phyloP scores from a whole-genome alignment of 2,329 filamentous ascomycete genomes.

The Xylaria sp. region DNA sequence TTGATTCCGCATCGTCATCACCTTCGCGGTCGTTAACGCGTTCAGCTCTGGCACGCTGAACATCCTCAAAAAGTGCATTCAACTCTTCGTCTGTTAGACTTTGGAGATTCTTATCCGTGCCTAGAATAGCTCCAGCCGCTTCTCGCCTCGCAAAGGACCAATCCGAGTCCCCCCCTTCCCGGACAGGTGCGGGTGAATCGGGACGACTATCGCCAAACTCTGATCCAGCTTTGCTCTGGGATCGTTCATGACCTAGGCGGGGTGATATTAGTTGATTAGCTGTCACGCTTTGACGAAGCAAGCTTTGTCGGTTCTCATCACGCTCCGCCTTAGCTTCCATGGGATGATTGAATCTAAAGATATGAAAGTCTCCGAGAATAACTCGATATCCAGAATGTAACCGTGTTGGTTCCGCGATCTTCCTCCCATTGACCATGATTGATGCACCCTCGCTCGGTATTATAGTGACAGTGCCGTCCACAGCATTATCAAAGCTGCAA shows the following conservation, averaged over 20 bases:
- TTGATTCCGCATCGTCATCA: slow-evolving; percentile 90
- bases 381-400: slow-evolving; percentile 93
- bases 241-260: slow-evolving; percentile 78
- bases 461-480: slow-evolving; percentile 91
- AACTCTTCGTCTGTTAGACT: slow-evolving; percentile 93
- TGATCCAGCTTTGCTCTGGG: slow-evolving; percentile 80
- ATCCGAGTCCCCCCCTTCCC: slow-evolving; percentile 82
- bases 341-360: slow-evolving; percentile 98
- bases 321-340: slow-evolving; percentile 94
- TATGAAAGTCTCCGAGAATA: slow-evolving; percentile 97
- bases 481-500: slow-evolving; percentile 87
- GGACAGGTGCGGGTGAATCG: slow-evolving; percentile 79
- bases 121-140: slow-evolving; percentile 89
- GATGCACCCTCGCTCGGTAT: slow-evolving; percentile 90
- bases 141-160: slow-evolving; percentile 95
- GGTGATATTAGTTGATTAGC: slow-evolving; percentile 67
- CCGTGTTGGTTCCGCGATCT: slow-evolving; percentile 85
- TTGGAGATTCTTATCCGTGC: slow-evolving; percentile 89
- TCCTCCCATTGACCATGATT: slow-evolving; percentile 96
- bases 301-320: slow-evolving; percentile 84
- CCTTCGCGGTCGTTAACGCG: slow-evolving; percentile 75
- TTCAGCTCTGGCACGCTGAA: slow-evolving; percentile 85
- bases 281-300: slow-evolving; percentile 83
- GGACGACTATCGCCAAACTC: slow-evolving; percentile 82
- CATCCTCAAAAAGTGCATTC: slow-evolving; percentile 91